Conservation (phyloP, 176 grass and related monocot species). For the Musa troglodytarum region DNA sequence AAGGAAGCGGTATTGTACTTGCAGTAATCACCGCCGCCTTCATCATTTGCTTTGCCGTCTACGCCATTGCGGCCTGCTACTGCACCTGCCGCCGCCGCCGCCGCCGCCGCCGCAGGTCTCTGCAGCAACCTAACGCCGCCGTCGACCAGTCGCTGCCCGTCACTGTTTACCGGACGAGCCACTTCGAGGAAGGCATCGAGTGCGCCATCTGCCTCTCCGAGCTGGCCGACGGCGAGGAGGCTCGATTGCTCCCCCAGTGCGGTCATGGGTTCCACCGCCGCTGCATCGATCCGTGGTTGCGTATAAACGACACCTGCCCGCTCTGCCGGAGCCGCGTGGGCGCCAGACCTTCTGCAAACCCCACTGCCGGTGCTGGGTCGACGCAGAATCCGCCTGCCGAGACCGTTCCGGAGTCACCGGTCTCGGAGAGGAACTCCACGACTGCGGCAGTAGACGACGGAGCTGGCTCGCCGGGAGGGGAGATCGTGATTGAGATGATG, state of each 20-base stretch:
- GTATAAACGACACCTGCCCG: conserved; percentile 71
- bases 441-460: not conserved
- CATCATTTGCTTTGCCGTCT: conserved; percentile 10
- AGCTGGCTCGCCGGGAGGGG: not conserved
- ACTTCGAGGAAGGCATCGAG: conserved; percentile 28
- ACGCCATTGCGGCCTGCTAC: not conserved
- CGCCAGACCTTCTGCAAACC: not conserved
- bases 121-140: conserved; percentile 30
- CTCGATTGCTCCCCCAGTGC: conserved; percentile 65
- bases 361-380: conserved; percentile 8
- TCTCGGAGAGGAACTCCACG: conserved; percentile 24
- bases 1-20: too few species aligned
- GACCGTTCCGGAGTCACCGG: conserved; percentile 40
- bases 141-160: conserved; percentile 30
- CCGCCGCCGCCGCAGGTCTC: not conserved
- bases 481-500: conserved; percentile 68
- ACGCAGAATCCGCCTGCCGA: conserved; percentile 12
- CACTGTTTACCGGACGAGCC: not conserved
- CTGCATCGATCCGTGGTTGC: conserved; percentile 94
- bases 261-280: conserved; percentile 54
- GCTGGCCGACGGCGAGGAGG: conserved; percentile 61
- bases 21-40: too few species aligned
- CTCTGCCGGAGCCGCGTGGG: conserved; percentile 63
- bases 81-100: too few species aligned
- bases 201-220: conserved; percentile 68